Evolutionary conservation across 768 basidiomycete genomes (phyloP), one percentile per base, ranked within the genome.

Genomic region (Myochromella boudieri): DNA sequence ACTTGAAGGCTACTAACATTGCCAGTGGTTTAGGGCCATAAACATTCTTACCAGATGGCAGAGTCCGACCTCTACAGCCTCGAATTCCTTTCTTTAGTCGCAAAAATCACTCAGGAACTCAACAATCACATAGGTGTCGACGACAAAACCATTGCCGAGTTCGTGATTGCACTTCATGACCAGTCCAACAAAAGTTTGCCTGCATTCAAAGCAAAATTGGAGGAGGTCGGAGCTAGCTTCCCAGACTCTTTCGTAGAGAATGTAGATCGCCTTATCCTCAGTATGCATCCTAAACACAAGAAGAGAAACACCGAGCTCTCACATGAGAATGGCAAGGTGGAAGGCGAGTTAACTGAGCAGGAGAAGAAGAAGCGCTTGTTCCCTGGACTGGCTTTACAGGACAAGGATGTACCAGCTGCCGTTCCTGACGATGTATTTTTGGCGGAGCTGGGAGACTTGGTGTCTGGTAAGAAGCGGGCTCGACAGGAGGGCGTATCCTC

Each of bases 211-310:
- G 61, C 67, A 38, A 86, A 89, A 63, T 78, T 98, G 36, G 75
- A 77, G 44, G 84, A 86, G 49, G 73, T 80, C 49, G 92, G 84
- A 17, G 89, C 91, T 15, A 83, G 82, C 53, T 94, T 97, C 60
- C 87, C 93, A 3, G 90, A 91, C 52, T 90, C 90, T 21, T 90
- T 97, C 62, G 69, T 95, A 48, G 88, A 94, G 65, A 95, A 87
- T 60, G 81, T 98, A 26, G 95, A 99, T 70, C 88, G 97, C 15
- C 81, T 98, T 42, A 91, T 99, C 56, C 80, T 97, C 44, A 90
- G 80, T 47, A 82, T 97, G 76, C 95, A 99, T 58, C 97, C 95
- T 1, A 97, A 93, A 60, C 87, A 97, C 74, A 97, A 91, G 75
- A 90, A 90, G 66, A 80, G 79, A 63, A 67, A 70, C 26, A 74